phyloP scores from a whole-genome alignment of 257 asterid genomes.

The Forsythia suspensa region DNA sequence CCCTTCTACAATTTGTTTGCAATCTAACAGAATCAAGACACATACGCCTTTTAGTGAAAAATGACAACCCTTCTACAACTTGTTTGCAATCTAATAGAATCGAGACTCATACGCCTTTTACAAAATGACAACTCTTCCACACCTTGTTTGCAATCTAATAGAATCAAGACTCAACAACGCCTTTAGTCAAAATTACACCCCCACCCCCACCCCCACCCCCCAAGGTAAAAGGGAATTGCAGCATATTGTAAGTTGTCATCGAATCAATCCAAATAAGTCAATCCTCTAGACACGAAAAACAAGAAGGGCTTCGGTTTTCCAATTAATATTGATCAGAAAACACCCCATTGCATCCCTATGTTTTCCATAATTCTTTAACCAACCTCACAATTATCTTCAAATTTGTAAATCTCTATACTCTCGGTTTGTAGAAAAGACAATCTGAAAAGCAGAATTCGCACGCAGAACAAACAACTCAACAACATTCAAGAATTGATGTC shows the following conservation, averaged over 20 bases:
- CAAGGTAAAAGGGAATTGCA: not conserved
- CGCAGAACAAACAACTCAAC: not conserved
- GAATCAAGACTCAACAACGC: not conserved
- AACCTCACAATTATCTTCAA: not conserved
- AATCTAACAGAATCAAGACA: not conserved
- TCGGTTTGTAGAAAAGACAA: not conserved
- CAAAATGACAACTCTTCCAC: too few relatives aligned
- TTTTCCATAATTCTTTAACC: not conserved
- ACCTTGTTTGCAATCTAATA: too few relatives aligned
- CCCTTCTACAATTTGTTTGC: too few relatives aligned
- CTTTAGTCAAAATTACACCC: not conserved
- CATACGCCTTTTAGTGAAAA: not conserved
- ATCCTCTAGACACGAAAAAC: not conserved
- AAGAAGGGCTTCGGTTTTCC: not conserved
- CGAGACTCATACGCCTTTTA: too few relatives aligned
- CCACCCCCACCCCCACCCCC: not conserved
- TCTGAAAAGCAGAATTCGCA: not conserved
- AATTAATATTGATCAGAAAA: not conserved
- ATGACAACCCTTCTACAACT: too few relatives aligned
- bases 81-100: too few relatives aligned
- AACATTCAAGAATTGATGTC: not conserved
- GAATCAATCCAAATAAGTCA: not conserved
- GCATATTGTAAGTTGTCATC: not conserved
- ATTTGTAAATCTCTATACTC: not conserved
- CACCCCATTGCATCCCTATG: not conserved